Conservation (phyloP, 2,329 filamentous ascomycete species). For the Aspergillaceae sp. region DNA sequence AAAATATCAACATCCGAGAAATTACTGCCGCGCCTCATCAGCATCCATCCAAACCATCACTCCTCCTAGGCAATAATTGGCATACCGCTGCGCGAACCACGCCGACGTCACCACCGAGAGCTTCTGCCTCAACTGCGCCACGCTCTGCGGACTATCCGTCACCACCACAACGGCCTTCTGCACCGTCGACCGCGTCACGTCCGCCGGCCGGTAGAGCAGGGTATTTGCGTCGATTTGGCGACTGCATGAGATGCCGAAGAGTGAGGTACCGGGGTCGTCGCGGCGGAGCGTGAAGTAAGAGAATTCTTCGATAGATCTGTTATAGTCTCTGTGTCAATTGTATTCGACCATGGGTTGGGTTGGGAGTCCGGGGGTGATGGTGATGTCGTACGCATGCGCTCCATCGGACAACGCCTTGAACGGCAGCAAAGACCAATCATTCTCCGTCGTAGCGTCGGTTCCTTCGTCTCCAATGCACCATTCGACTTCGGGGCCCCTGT, state of each 20-base stretch:
- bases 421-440: conserved; percentile 83
- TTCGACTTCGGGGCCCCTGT: conserved; percentile 82
- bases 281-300: conserved; percentile 91
- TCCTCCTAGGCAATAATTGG: conserved; percentile 5
- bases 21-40: conserved; percentile 46
- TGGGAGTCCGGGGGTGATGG: background rate
- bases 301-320: conserved; percentile 83
- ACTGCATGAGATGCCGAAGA: conserved; percentile 95
- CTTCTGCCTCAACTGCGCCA: conserved; percentile 83
- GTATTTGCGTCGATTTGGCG: conserved; percentile 75
- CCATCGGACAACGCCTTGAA: conserved; percentile 97
- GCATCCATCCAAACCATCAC: background rate
- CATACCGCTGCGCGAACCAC: conserved; percentile 83
- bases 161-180: conserved; percentile 97
- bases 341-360: background rate
- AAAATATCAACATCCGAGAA: conserved; percentile 89
- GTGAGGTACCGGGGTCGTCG: conserved; percentile 51
- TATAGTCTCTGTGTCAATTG: background rate
- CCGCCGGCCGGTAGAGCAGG: conserved; percentile 68
- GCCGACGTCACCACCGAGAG: conserved; percentile 84
- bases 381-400: conserved; percentile 66
- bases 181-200: conserved; percentile 94
- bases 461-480: conserved; percentile 77
- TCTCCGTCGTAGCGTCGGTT: conserved; percentile 67
- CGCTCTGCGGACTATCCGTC: conserved; percentile 78